Base-by-base conservation (phyloP, 148 eudicot species). In the Talinum fruticosum region DNA sequence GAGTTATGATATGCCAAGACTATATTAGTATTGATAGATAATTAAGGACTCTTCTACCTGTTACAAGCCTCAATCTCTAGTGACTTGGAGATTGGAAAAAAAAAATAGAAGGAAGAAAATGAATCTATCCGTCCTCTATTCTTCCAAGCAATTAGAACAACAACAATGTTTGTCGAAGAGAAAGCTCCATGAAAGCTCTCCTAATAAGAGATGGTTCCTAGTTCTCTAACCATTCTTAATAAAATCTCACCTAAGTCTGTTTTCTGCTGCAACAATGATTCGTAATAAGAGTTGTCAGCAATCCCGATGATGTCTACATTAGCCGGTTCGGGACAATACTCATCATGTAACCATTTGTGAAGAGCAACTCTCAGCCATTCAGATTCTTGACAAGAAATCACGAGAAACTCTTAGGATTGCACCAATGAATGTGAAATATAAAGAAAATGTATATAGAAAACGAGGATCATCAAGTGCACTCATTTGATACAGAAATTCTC, bases 111-210 rank as follows among this genome's bases (percentile, higher is more conserved):
- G 34, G 54, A 59, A n/a, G 12, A n/a, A 28, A 36, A 21, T 18
- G 41, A 82, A 66, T 32, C 83, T 86, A 86, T 59, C 80, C 86
- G 45, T 77, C 82, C 72, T 85, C 84, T 69, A 95, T 83, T 37
- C 91, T 88, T 67, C 89, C 86, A 34, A n/a, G 88, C 83, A 69
- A 95, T 95, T 35, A 95, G 89, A 84, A 72, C 72, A 23, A 95
- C 81, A 13, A 97, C 98, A 57, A 96, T 96, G 89, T 95, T 95
- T 76, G 97, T 97, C 7, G 98, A 90, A 69, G 96, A 92, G 80
- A 90, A 95, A 65, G 98, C 97, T 71, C 98, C 98, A 79, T 95
- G 98, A 82, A 95, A 95, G 88, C 98, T 95, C 74, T 95, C 97
- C 76, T 89, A 89, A 81, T 90, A 95, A 29, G 98, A 95, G 34